Percentiles rank a stretch among this genome's conserved stretches.
Conservation (phyloP, 257 asterid species). For the Nicotiana tabacum region DNA sequence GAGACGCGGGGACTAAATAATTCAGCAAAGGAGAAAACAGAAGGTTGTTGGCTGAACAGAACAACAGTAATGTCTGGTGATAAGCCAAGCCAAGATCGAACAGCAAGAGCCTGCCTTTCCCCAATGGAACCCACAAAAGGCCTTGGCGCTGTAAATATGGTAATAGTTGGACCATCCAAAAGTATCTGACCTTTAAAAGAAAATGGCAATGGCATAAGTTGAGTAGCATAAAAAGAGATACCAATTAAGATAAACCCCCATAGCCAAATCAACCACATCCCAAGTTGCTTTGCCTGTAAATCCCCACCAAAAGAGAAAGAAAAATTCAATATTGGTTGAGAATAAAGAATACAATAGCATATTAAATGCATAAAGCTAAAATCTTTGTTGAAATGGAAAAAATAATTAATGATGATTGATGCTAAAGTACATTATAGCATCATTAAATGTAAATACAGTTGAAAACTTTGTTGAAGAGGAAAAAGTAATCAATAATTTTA, state of each 20-base stretch:
- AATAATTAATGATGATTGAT: background rate
- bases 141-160: constrained; percentile 71
- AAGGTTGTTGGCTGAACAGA: constrained; percentile 74
- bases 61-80: constrained; percentile 53
- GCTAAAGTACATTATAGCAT: background rate
- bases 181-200: constrained; percentile 30
- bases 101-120: constrained; percentile 65
- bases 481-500: no score
- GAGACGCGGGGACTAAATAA: constrained; percentile 57
- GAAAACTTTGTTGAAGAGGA: no score
- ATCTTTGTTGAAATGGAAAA: background rate
- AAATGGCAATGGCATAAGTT: constrained; percentile 47
- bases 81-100: constrained; percentile 87
- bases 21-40: constrained; percentile 61
- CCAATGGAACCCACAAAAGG: constrained; percentile 65
- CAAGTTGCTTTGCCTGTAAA: constrained; percentile 56
- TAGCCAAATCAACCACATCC: constrained; percentile 71
- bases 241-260: constrained; percentile 66
- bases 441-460: no score
- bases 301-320: background rate
- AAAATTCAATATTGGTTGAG: background rate
- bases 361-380: background rate
- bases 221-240: constrained; percentile 68
- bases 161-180: constrained; percentile 46
- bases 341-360: background rate